Evolutionary conservation across 2,329 filamentous ascomycete species (phyloP).

Genomic region (Biscogniauxia marginata): DNA sequence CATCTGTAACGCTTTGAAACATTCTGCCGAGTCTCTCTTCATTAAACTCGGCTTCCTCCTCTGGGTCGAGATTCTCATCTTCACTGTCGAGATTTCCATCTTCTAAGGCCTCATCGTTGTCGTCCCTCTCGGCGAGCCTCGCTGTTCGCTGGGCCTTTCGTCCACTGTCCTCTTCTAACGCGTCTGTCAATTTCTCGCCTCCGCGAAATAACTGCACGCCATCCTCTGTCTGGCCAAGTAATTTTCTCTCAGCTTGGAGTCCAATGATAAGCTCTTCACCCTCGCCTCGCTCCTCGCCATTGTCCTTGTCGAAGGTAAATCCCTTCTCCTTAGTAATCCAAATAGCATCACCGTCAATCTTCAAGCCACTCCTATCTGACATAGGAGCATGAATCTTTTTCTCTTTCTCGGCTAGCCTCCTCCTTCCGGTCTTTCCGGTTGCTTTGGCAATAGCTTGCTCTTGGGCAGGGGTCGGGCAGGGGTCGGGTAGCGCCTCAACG

Average conservation of each 20-base stretch:
- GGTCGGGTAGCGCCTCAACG: slow-evolving; percentile 88
- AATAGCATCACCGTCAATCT: slow-evolving; percentile 96
- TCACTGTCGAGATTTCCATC: slow-evolving; percentile 47
- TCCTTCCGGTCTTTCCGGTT: slow-evolving; percentile 76
- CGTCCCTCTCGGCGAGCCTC: slow-evolving; percentile 59
- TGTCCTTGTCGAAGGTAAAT: slow-evolving; percentile 71
- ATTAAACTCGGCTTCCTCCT: slow-evolving; percentile 56
- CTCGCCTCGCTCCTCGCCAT: slow-evolving; percentile 76
- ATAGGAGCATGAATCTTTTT: slow-evolving; percentile 96
- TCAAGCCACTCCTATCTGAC: slow-evolving; percentile 93
- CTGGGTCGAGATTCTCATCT: slow-evolving; percentile 46
- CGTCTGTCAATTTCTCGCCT: slow-evolving; percentile 64
- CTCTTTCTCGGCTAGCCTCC: slow-evolving; percentile 90
- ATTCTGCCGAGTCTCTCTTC: slow-evolving; percentile 60
- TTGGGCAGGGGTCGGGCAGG: slow-evolving; percentile 90
- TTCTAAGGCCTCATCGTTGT: slow-evolving; percentile 37
- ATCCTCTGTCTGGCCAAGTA: slow-evolving; percentile 79
- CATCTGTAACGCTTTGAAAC: slow-evolving; percentile 51
- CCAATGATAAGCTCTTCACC: slow-evolving; percentile 94
- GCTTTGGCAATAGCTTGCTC: slow-evolving; percentile 83
- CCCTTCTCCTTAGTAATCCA: slow-evolving; percentile 75
- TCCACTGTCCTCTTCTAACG: slow-evolving; percentile 59
- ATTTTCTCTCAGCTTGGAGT: slow-evolving; percentile 75
- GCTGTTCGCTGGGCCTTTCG: slow-evolving; percentile 58
- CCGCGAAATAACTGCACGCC: slow-evolving; percentile 85